Conservation (phyloP, 2,329 filamentous ascomycete species). For the Fusarium luffae region DNA sequence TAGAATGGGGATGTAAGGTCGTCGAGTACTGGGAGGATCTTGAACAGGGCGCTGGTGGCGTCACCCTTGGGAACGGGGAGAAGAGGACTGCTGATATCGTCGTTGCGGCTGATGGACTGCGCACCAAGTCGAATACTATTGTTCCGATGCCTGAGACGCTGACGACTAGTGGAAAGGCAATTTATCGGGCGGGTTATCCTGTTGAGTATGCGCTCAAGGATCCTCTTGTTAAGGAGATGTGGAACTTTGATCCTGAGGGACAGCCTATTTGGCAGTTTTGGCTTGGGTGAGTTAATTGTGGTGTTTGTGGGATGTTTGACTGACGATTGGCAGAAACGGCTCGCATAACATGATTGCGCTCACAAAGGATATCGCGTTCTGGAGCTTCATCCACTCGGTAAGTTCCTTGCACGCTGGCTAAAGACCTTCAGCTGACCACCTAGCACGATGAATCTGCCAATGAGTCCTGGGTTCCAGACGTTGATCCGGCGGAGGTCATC, state of each 20-base stretch:
- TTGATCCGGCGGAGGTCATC: slow-evolving; percentile 28
- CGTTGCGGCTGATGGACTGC: slow-evolving; percentile 22
- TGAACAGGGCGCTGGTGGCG: slow-evolving; percentile 8
- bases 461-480: slow-evolving; percentile 29
- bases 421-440: not conserved
- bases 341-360: slow-evolving; percentile 30
- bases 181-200: slow-evolving; percentile 26
- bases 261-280: slow-evolving; percentile 33
- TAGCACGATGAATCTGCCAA: slow-evolving; percentile 28
- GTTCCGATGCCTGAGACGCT: slow-evolving; percentile 27
- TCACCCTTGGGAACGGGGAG: slow-evolving; percentile 28
- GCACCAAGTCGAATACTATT: slow-evolving; percentile 23
- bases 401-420: not conserved
- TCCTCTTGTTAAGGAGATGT: slow-evolving; percentile 26
- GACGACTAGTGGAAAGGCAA: slow-evolving; percentile 22
- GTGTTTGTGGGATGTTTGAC: accelerated
- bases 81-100: slow-evolving; percentile 28
- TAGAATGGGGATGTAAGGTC: slow-evolving; percentile 30
- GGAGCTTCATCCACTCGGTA: slow-evolving; percentile 34
- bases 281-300: slow-evolving; percentile 5
- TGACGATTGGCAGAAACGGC: slow-evolving; percentile 8
- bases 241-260: slow-evolving; percentile 18
- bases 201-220: slow-evolving; percentile 28
- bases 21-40: slow-evolving; percentile 34
- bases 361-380: slow-evolving; percentile 24